Base-by-base conservation (phyloP, 192 early-diverging fungal species). In the Coemansia guatemalensis region DNA sequence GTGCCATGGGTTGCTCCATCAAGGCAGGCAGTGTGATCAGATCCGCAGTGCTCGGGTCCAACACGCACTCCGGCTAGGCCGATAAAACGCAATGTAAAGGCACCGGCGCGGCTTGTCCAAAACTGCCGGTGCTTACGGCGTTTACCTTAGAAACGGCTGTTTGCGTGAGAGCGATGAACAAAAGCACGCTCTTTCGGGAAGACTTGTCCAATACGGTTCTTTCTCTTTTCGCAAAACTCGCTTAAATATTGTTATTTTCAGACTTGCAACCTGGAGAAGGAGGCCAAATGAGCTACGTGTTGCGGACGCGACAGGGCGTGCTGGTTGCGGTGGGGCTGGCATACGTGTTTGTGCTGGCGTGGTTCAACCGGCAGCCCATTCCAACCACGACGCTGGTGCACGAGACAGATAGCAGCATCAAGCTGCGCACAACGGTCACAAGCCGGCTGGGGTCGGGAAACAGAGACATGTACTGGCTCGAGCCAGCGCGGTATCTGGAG, bases 281-380 rank as follows among this genome's bases (percentile, higher is more conserved):
- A 8, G 17, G 30, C 7, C 41, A 20, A 60, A 78, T 79, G 76
- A 53, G 67, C 56, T 70, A 73, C 64, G 64, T 22, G 22, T 24
- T 79, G 55, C 71, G 76, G 27, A 73, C 76, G 35, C 76, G 76
- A 56, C 76, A 79, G 63, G 64, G 55, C 18, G 24, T 73, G 68
- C 61, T 79, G 52, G 63, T 79, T 24, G 71, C 61, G n/a, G 76
- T 79, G 1, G 76, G 76, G n/a, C 33, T 65, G 9, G 64, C 56
- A 2, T 79, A 79, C 21, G 68, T 74, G 57, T 64, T 79, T 47
- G 67, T 73, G n/a, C 64, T 79, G 12, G 76, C 76, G 3, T 79
- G 76, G 76, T 69, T 79, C 54, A 79, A 79, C 53, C 60, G 76
- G 21, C 76, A 79, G 56, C 76, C 76, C 9, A 79, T 79, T 67